These are phyloP conservation scores for Fonsecaea multimorphosa DNA, from an alignment of 2,329 filamentous ascomycete species.

Conservation along the genomic window DNA sequence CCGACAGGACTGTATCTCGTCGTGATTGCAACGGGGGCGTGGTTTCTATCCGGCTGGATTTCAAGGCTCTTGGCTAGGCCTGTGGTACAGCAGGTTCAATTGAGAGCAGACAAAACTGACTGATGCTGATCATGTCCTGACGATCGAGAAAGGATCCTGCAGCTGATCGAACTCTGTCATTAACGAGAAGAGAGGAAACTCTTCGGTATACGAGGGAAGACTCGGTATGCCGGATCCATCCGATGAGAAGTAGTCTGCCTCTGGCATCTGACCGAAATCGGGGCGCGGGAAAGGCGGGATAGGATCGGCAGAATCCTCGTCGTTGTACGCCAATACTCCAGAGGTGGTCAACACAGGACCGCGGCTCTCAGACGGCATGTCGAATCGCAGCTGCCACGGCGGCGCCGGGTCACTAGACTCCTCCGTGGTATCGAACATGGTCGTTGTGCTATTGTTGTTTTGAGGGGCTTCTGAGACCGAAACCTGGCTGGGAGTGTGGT, in stretches of 20 bases:
- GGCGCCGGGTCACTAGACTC: conserved; percentile 18
- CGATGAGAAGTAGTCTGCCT: conserved; percentile 30
- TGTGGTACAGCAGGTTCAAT: not conserved
- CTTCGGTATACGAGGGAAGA: conserved; percentile 38
- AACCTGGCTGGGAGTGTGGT: conserved; percentile 24
- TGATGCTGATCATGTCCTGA: conserved; percentile 25
- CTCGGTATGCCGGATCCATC: conserved; percentile 36
- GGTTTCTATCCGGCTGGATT: conserved; percentile 57
- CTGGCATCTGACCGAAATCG: conserved; percentile 30
- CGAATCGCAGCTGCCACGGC: conserved; percentile 37
- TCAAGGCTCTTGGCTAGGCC: conserved; percentile 37
- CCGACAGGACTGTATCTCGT: conserved; percentile 73
- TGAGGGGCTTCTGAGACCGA: conserved; percentile 8
- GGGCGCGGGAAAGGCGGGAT: conserved; percentile 24
- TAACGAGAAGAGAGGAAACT: conserved; percentile 40
- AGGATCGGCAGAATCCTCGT: conserved; percentile 29
- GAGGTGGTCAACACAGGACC: conserved; percentile 40
- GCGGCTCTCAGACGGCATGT: conserved; percentile 35
- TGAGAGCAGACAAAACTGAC: conserved; percentile 19
- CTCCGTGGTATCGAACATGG: conserved; percentile 27
- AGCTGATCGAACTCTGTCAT: conserved; percentile 40
- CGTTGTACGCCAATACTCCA: conserved; percentile 35
- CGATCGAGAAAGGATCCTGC: conserved; percentile 33
- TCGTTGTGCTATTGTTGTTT: conserved; percentile 9
- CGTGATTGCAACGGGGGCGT: conserved; percentile 62